phyloP scores from a whole-genome alignment of 2,329 filamentous ascomycete genomes.

The Fusarium protoensiforme region DNA sequence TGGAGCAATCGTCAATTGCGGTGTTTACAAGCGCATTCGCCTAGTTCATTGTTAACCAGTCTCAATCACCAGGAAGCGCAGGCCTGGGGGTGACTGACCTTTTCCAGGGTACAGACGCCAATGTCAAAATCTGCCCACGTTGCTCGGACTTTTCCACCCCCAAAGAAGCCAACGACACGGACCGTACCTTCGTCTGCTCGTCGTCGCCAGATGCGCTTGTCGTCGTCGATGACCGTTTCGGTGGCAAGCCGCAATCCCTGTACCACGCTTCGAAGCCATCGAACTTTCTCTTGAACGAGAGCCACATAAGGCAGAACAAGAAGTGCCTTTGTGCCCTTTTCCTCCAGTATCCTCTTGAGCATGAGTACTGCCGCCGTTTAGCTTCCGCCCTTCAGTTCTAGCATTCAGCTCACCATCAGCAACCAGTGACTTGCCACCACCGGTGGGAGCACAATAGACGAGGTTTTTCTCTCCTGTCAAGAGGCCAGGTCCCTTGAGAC shows the following conservation, averaged over 20 bases:
- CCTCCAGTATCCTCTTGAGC: conserved; percentile 75
- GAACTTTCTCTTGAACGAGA: conserved; percentile 82
- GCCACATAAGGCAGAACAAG: conserved; percentile 82
- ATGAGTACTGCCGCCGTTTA: conserved; percentile 67
- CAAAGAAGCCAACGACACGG: conserved; percentile 78
- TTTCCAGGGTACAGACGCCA: conserved; percentile 83
- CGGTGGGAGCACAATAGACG: conserved; percentile 83
- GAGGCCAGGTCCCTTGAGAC: conserved; percentile 74
- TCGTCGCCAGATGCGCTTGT: conserved; percentile 60
- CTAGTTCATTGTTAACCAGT: conserved; percentile 51
- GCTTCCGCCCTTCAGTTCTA: not conserved
- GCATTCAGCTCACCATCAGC: conserved; percentile 62
- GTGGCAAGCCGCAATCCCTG: conserved; percentile 63
- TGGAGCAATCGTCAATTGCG: conserved; percentile 76
- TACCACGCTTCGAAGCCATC: conserved; percentile 76
- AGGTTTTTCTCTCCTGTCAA: conserved; percentile 74
- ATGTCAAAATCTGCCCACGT: conserved; percentile 82
- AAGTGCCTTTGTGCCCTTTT: conserved; percentile 73
- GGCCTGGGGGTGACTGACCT: conserved; percentile 52
- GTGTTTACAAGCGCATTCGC: conserved; percentile 80
- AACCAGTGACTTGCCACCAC: conserved; percentile 81
- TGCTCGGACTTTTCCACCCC: conserved; percentile 74
- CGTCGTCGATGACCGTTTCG: conserved; percentile 48
- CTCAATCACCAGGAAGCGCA: not conserved
- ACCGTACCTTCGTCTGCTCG: conserved; percentile 68